phyloP scores from a whole-genome alignment of 2,329 filamentous ascomycete species.

The Aspergillus fumigatiaffinis region DNA sequence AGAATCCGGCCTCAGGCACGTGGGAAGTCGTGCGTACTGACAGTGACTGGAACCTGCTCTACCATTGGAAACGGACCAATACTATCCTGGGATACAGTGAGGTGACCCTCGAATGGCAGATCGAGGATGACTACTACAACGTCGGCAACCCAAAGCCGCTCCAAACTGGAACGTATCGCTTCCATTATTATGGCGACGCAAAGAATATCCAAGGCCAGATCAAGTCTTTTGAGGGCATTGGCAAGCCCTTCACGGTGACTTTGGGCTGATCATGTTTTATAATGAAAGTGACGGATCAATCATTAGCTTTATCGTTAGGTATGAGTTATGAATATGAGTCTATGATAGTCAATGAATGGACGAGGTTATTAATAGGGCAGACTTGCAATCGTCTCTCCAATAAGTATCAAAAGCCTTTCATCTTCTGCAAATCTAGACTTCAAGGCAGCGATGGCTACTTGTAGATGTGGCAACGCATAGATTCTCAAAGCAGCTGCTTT shows the following conservation, averaged over 20 bases:
- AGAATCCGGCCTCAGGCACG: constrained; percentile 37
- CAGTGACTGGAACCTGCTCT: constrained; percentile 78
- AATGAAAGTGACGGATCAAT: background rate
- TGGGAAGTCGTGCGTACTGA: constrained; percentile 72
- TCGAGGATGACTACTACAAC: constrained; percentile 53
- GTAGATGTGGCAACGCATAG: background rate
- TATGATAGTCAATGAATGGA: background rate
- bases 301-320: background rate
- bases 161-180: constrained; percentile 64
- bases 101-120: constrained; percentile 77
- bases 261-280: background rate
- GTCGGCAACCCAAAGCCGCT: constrained; percentile 31
- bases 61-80: constrained; percentile 71
- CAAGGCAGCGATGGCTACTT: background rate
- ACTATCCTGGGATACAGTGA: constrained; percentile 69
- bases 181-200: constrained; percentile 80
- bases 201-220: constrained; percentile 64
- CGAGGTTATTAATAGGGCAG: background rate
- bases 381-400: too few relatives aligned
- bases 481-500: background rate
- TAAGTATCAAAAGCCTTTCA: too few relatives aligned
- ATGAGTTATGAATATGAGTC: background rate
- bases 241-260: constrained; percentile 43
- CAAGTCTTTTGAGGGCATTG: constrained; percentile 65
- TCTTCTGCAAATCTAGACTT: too few relatives aligned